Evolutionary conservation across 176 grass and related monocot species (phyloP).

Genomic region (Phragmites australis): DNA sequence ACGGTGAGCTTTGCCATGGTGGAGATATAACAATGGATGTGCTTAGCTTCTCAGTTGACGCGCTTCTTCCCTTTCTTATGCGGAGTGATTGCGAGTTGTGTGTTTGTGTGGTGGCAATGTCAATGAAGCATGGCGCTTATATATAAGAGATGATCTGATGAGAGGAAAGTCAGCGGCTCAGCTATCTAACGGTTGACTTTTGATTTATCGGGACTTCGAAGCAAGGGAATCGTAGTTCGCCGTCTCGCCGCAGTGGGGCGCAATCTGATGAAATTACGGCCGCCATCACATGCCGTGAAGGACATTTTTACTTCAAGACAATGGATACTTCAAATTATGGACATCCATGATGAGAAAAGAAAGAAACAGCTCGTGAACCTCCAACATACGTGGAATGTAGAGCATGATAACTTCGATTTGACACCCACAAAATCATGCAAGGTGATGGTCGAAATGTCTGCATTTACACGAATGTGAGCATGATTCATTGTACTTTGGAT

Average conservation of each 20-base stretch:
- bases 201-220: neutral
- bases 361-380: neutral
- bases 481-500: neutral
- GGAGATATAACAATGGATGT: neutral
- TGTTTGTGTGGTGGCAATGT: neutral
- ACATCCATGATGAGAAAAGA: neutral
- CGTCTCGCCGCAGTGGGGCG: neutral
- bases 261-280: neutral
- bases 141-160: neutral
- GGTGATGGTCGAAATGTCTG: neutral
- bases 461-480: neutral
- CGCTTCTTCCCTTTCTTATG: too few species aligned
- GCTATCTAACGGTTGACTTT: neutral
- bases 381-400: neutral
- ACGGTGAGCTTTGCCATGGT: neutral
- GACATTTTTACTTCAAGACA: too few species aligned
- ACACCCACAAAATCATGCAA: neutral
- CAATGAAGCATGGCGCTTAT: neutral
- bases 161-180: neutral
- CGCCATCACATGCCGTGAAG: neutral
- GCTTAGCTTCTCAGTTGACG: too few species aligned
- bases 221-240: neutral
- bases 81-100: neutral
- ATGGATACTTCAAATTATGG: neutral
- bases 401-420: neutral